A percentile compares a stretch with the other conserved stretches of the same genome.
Conservation (phyloP, 2,329 filamentous ascomycete genomes). For the Trichoderma atroviride region DNA sequence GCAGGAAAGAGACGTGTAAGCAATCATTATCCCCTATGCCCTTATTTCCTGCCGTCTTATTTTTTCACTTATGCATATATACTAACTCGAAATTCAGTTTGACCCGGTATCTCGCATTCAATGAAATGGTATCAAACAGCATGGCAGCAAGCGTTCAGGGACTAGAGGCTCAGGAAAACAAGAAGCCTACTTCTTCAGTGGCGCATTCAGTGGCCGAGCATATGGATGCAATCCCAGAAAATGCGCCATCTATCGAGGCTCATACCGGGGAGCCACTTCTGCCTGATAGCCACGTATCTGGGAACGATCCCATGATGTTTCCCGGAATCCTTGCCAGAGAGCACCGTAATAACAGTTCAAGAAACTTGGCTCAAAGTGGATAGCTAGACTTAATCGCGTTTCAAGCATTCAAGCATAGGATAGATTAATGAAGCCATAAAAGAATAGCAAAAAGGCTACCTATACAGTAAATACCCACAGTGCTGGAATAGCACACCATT, state of each 20-base stretch:
- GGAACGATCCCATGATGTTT: conserved; percentile 69
- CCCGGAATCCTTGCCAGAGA: conserved; percentile 67
- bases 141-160: conserved; percentile 30
- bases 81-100: conserved; percentile 38
- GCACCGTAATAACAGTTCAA: conserved; percentile 46
- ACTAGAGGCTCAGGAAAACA: conserved; percentile 7
- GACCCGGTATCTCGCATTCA: conserved; percentile 46
- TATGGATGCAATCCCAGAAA: background rate
- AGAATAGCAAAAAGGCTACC: too few relatives aligned
- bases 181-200: background rate
- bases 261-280: conserved; percentile 36
- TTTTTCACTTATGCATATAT: background rate
- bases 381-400: background rate
- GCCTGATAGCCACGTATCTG: conserved; percentile 51
- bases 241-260: background rate
- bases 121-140: background rate
- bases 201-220: background rate
- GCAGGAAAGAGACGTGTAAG: conserved; percentile 83
- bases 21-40: conserved; percentile 28
- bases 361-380: conserved; percentile 34
- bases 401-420: background rate
- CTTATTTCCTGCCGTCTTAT: background rate
- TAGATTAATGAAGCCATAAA: background rate
- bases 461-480: background rate
- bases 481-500: background rate